Evolutionary conservation across 2,329 filamentous ascomycete genomes (phyloP), one percentile per base, ranked within the genome.

Genomic region (Ophiostoma australiae): DNA sequence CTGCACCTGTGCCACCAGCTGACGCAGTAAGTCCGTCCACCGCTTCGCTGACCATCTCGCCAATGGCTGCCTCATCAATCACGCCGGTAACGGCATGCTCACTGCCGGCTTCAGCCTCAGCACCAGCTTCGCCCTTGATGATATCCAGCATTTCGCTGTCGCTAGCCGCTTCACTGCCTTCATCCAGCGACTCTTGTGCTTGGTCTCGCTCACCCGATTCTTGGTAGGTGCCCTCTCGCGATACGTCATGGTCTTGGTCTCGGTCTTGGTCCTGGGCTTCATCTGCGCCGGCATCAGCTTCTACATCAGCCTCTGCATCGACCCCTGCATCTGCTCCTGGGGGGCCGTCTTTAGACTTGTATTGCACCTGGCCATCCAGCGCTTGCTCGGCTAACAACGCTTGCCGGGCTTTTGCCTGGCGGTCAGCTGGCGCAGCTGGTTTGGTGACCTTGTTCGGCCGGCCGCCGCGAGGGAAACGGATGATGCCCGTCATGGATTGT

Each of bases 361-460:
- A n/a, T 37, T n/a, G 33, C 35, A 23, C 20, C 63, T 37, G 61
- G 33, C 2, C 33, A 23, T 37, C 8, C 27, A 74, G 70, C 3
- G 70, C 72, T 48, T 72, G 68, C 71, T 73, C 73, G 0, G 72
- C 41, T 5, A 66, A 70, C 66, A 72, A 17, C 15, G 69, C 71
- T 7, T 70, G 73, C 17, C 69, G 71, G 35, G 27, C 23, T 20
- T 66, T 37, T 8, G 33, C 33, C 17, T 35, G 63, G 20, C 63
- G 63, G 63, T 39, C 63, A 23, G 63, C 11, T 8, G 71, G 72
- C 39, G 69, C 58, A 35, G 75, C 73, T 61, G 79, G 76, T 76
- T 84, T 85, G 69, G 79, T 80, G 75, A 84, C 81, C 76, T 82
- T 84, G 77, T 76, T 80, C 48, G 79, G 79, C 70, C 80, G 80